phyloP scores from a whole-genome alignment of 306 rosid genomes.

The Elaeagnus macrophylla region DNA sequence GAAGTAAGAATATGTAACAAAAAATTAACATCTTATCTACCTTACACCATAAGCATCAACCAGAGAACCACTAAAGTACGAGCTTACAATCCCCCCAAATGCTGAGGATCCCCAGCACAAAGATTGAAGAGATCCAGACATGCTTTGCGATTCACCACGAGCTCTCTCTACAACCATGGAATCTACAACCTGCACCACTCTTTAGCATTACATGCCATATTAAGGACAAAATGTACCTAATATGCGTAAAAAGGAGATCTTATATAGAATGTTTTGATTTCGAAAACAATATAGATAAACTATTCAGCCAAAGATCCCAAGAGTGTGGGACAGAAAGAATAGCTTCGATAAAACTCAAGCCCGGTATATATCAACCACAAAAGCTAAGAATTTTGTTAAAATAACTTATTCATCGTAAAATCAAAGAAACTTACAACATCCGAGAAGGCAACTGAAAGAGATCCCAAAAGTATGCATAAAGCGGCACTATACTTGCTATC shows the following conservation, averaged over 20 bases:
- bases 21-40: slow-evolving; percentile 27
- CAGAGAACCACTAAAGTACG: slow-evolving; percentile 91
- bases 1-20: slow-evolving; percentile 8
- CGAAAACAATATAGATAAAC: not conserved
- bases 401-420: not conserved
- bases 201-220: not conserved
- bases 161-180: slow-evolving; percentile 99
- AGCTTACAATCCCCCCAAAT: slow-evolving; percentile 92
- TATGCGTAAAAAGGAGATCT: slow-evolving; percentile 7
- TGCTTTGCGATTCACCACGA: slow-evolving; percentile 98
- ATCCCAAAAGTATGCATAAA: slow-evolving; percentile 87
- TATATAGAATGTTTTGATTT: not conserved
- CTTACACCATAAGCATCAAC: slow-evolving; percentile 83
- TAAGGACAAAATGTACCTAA: no score
- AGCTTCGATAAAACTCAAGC: not conserved
- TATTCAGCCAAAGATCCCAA: no score
- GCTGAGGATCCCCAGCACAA: slow-evolving; percentile 99
- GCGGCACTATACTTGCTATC: slow-evolving; percentile 73
- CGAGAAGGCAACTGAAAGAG: slow-evolving; percentile 96
- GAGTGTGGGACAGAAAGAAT: not conserved
- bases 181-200: slow-evolving; percentile 81
- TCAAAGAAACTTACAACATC: slow-evolving; percentile 75
- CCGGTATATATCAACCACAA: not conserved
- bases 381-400: no score
- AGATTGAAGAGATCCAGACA: slow-evolving; percentile 94